A percentile compares a stretch with the other conserved stretches of the same genome.
These are phyloP conservation scores for Thalia dealbata DNA, from an alignment of 176 grass and related monocot species.

Conservation along the genomic window DNA sequence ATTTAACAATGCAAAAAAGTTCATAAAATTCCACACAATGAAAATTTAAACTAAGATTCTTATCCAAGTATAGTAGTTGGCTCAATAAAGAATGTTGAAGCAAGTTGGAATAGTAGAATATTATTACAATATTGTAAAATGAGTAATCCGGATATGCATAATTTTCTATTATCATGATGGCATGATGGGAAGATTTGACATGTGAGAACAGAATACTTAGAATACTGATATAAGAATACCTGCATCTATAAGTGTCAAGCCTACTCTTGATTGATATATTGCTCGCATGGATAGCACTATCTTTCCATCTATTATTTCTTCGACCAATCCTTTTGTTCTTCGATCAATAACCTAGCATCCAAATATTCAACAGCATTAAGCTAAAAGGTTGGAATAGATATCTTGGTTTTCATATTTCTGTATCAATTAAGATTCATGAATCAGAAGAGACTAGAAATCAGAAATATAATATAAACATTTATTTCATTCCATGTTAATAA, in stretches of 20 bases:
- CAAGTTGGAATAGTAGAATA: too few relatives aligned
- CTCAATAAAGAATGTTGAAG: too few relatives aligned
- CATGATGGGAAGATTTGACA: too few relatives aligned
- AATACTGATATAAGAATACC: slow-evolving; percentile 25
- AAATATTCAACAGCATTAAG: background rate
- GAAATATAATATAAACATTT: background rate
- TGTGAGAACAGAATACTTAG: too few relatives aligned
- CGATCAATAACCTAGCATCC: slow-evolving; percentile 67
- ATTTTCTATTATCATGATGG: too few relatives aligned
- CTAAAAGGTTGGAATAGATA: background rate
- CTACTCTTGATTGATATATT: slow-evolving; percentile 92
- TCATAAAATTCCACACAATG: too few relatives aligned
- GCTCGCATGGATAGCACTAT: slow-evolving; percentile 91
- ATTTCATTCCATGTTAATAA: too few relatives aligned
- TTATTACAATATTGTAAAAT: too few relatives aligned
- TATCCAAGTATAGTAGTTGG: too few relatives aligned
- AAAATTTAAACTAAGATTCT: too few relatives aligned
- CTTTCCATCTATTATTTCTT: slow-evolving; percentile 92
- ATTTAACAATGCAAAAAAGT: too few relatives aligned
- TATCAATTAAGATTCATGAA: background rate
- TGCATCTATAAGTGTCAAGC: slow-evolving; percentile 76
- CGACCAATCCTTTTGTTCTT: slow-evolving; percentile 73
- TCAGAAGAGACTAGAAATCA: background rate
- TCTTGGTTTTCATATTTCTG: background rate
- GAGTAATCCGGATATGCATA: too few relatives aligned